phyloP scores from a whole-genome alignment of 768 basidiomycete genomes.

The Hygrocybe coccinea region DNA sequence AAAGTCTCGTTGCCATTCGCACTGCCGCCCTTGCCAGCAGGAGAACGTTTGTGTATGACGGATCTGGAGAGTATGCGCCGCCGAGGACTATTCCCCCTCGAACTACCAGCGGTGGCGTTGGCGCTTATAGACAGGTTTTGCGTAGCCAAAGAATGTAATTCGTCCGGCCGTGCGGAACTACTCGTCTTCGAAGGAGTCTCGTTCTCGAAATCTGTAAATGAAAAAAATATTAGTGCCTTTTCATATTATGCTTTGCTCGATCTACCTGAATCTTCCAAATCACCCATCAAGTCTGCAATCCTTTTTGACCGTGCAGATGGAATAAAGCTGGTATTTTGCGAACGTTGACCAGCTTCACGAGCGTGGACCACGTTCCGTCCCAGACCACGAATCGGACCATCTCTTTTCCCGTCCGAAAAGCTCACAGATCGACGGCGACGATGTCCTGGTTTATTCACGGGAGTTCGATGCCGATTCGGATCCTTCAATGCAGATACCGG shows the following conservation, averaged over 20 bases:
- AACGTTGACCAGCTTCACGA: conserved; percentile 18
- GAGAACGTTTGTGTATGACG: no score
- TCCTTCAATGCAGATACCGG: conserved; percentile 59
- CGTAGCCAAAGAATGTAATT: conserved; percentile 43
- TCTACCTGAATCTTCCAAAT: conserved; percentile 65
- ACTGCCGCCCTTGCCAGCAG: conserved; percentile 28
- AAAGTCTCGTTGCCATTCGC: conserved; percentile 47
- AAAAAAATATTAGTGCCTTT: conserved; percentile 1
- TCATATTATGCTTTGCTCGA: conserved; percentile 1
- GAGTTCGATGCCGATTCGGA: conserved; percentile 50
- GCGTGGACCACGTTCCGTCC: conserved; percentile 33
- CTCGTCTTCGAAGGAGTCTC: conserved; percentile 55
- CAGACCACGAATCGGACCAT: conserved; percentile 77
- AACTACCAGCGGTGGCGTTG: conserved; percentile 17
- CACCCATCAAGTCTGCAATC: conserved; percentile 75
- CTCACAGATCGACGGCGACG: conserved; percentile 88
- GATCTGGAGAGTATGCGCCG: conserved; percentile 37
- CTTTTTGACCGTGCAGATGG: conserved; percentile 72
- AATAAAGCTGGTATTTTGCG: conserved; percentile 28
- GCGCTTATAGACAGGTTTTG: conserved; percentile 34
- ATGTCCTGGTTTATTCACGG: conserved; percentile 45
- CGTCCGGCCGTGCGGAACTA: conserved; percentile 43
- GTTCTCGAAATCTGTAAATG: conserved; percentile 34
- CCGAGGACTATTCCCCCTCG: conserved; percentile 28
- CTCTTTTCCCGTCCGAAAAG: conserved; percentile 90